Percentiles rank a stretch among this genome's conserved stretches.
phyloP scores from a whole-genome alignment of 2,329 filamentous ascomycete species.

The Acephala macrosclerotiorum region DNA sequence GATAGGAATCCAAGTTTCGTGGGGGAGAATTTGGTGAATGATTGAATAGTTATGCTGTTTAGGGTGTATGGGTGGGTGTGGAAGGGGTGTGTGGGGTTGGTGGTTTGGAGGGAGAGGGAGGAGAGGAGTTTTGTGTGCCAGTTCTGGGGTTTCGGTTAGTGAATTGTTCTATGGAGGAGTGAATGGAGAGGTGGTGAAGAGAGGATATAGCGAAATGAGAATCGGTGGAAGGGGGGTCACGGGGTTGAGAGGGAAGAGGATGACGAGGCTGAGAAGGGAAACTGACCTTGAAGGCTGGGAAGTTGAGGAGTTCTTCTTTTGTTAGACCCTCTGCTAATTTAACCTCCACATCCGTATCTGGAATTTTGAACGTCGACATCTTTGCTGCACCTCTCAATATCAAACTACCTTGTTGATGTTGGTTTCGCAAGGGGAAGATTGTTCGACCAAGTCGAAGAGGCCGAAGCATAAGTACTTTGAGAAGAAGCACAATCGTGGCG shows the following conservation, averaged over 20 bases:
- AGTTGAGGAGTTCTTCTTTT: neutral
- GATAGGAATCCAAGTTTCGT: neutral
- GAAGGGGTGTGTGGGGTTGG: neutral
- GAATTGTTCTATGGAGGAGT: neutral
- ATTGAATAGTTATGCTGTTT: neutral
- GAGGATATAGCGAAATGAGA: neutral
- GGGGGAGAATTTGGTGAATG: neutral
- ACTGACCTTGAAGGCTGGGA: constrained; percentile 6
- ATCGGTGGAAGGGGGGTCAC: neutral
- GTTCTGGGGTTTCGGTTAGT: neutral
- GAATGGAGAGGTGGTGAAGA: neutral
- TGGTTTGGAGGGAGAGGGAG: neutral
- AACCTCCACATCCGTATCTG: constrained; percentile 1
- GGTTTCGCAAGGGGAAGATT: neutral
- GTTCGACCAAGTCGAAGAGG: no score
- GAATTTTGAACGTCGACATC: constrained; percentile 2
- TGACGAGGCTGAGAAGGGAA: neutral
- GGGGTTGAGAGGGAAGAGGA: neutral
- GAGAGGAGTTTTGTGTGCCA: neutral
- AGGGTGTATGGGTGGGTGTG: neutral
- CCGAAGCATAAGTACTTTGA: neutral
- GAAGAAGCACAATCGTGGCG: neutral
- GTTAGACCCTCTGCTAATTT: neutral
- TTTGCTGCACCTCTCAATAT: neutral
- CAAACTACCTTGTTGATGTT: neutral